These are phyloP conservation scores for Annulohypoxylon stygium DNA, from an alignment of 495 filamentous ascomycete genomes.

Conservation along the genomic window DNA sequence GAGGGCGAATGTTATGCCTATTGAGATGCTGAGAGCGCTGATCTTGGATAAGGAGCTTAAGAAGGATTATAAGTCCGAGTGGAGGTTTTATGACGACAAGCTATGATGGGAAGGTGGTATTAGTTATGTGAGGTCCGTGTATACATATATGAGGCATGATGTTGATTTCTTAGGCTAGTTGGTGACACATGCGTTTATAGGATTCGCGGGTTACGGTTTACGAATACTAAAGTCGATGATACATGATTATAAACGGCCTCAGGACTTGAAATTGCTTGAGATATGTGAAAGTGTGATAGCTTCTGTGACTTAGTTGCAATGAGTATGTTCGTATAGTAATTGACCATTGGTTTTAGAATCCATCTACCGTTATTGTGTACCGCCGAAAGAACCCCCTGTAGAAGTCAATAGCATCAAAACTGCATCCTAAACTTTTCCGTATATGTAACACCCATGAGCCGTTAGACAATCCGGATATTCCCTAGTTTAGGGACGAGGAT, in stretches of 20 bases:
- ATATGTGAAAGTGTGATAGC: not conserved
- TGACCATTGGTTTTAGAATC: not conserved
- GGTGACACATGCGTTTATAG: not conserved
- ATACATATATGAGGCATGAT: not conserved
- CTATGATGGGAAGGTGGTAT: constrained; percentile 13
- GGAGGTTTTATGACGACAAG: constrained; percentile 51
- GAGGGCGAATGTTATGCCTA: constrained; percentile 62
- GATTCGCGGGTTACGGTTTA: not conserved
- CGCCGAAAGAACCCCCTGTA: not conserved
- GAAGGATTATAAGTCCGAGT: constrained; percentile 50
- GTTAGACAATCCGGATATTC: not conserved
- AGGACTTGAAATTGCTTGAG: not conserved
- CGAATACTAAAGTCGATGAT: not conserved
- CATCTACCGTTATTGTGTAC: not conserved
- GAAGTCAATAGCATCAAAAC: not conserved
- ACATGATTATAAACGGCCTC: not conserved
- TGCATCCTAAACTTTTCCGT: not conserved
- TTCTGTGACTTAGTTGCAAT: too few relatives aligned
- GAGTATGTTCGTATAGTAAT: not conserved
- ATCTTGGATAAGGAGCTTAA: constrained; percentile 53
- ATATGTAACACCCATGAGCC: not conserved
- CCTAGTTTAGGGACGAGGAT: not conserved
- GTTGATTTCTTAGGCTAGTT: not conserved
- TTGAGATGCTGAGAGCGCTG: constrained; percentile 64
- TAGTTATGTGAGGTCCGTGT: not conserved